These are phyloP conservation scores for Celoporthe dispersa DNA, from an alignment of 2,329 filamentous ascomycete species.

Conservation along the genomic window DNA sequence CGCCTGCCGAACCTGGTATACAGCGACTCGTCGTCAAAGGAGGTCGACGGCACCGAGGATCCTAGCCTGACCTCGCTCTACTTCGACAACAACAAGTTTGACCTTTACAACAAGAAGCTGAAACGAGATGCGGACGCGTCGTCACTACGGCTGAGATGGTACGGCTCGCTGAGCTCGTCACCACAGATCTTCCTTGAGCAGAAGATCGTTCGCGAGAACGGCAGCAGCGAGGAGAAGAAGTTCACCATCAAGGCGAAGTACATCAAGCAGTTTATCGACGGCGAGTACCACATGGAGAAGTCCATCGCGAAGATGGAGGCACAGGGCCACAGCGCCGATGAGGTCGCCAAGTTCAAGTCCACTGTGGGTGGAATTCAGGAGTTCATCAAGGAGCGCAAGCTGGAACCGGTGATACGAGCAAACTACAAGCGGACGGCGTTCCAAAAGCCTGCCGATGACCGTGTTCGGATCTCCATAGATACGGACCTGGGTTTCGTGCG, in stretches of 20 bases:
- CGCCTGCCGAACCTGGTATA: slow-evolving; percentile 91
- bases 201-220: slow-evolving; percentile 79
- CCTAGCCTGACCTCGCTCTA: slow-evolving; percentile 95
- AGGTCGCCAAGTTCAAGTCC: slow-evolving; percentile 70
- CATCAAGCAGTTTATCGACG: slow-evolving; percentile 82
- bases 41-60: slow-evolving; percentile 79
- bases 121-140: slow-evolving; percentile 74
- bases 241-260: slow-evolving; percentile 95
- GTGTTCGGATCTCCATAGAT: slow-evolving; percentile 89
- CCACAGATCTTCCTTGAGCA: slow-evolving; percentile 87
- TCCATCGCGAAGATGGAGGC: slow-evolving; percentile 84
- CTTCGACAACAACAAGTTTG: slow-evolving; percentile 87
- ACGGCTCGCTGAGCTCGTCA: slow-evolving; percentile 77
- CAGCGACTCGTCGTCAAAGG: slow-evolving; percentile 83
- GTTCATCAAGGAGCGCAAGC: slow-evolving; percentile 75
- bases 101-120: slow-evolving; percentile 85
- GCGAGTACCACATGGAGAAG: slow-evolving; percentile 92
- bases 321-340: slow-evolving; percentile 67
- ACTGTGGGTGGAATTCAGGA: slow-evolving; percentile 78
- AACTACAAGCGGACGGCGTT: slow-evolving; percentile 96
- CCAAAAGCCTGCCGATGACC: slow-evolving; percentile 91
- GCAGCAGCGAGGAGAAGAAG: slow-evolving; percentile 76
- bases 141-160: slow-evolving; percentile 89
- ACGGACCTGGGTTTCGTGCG: slow-evolving; percentile 88
- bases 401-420: slow-evolving; percentile 85